Percentiles rank a stretch among this genome's conserved stretches.
These are phyloP conservation scores for Pestalotiopsis sp. DNA, from an alignment of 2,329 filamentous ascomycete species.

Conservation along the genomic window DNA sequence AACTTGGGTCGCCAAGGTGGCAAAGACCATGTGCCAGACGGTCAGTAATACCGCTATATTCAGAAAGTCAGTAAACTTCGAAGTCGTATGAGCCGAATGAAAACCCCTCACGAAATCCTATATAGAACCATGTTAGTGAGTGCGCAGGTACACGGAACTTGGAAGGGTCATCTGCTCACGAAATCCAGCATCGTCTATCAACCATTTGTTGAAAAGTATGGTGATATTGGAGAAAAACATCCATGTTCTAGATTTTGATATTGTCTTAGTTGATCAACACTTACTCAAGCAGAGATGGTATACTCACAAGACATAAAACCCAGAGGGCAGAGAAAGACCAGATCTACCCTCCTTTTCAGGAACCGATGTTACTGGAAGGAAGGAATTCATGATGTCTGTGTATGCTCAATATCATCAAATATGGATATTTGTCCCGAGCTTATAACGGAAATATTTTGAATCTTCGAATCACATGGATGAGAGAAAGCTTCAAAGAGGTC, in stretches of 20 bases:
- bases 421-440: background rate
- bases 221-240: constrained; percentile 83
- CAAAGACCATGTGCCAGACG: constrained; percentile 70
- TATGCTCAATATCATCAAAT: background rate
- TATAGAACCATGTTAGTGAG: background rate
- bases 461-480: too few species aligned
- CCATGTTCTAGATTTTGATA: constrained; percentile 59
- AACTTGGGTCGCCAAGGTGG: constrained; percentile 66
- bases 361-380: constrained; percentile 6
- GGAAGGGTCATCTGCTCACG: constrained; percentile 52
- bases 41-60: constrained; percentile 57
- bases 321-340: constrained; percentile 10
- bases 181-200: constrained; percentile 75
- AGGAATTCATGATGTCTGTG: background rate
- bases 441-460: background rate
- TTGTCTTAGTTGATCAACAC: background rate
- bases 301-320: constrained; percentile 8
- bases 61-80: constrained; percentile 2
- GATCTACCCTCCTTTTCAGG: constrained; percentile 3
- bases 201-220: constrained; percentile 92
- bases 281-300: background rate
- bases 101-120: constrained; percentile 7
- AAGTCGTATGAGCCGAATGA: background rate
- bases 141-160: background rate
- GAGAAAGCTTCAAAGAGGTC: too few species aligned